Conservation (phyloP, 768 basidiomycete genomes). For the Naganishia vaughanmartiniae region DNA sequence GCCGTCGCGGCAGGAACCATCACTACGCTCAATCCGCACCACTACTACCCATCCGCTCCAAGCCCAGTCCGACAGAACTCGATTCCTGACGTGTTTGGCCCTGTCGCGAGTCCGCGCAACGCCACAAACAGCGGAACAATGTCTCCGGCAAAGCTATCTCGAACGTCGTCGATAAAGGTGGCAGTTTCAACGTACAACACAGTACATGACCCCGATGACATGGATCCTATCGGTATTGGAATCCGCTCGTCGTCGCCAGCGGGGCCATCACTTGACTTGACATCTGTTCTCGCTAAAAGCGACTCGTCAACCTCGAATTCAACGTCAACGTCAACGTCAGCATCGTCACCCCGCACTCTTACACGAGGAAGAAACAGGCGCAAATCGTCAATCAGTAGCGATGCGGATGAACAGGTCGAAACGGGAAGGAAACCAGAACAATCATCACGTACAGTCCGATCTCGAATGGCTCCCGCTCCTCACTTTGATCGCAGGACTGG, state of each 20-base stretch:
- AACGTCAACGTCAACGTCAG: background rate
- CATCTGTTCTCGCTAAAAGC: conserved; percentile 11
- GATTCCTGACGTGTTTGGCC: conserved; percentile 11
- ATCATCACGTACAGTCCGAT: background rate
- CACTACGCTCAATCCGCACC: background rate
- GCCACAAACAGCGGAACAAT: background rate
- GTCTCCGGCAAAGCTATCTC: background rate
- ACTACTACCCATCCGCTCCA: conserved; percentile 2
- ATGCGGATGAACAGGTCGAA: background rate
- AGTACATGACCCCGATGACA: background rate
- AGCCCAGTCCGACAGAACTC: conserved; percentile 20
- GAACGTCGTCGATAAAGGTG: background rate
- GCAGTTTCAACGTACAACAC: background rate
- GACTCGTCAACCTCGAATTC: background rate
- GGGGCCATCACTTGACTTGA: conserved; percentile 7
- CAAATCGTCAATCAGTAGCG: background rate
- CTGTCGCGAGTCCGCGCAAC: background rate
- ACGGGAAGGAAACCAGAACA: conserved; percentile 4
- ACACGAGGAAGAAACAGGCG: conserved; percentile 15
- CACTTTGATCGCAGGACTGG: background rate
- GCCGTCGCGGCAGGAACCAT: conserved; percentile 1
- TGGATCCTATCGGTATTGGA: conserved; percentile 18
- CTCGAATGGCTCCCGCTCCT: conserved; percentile 16
- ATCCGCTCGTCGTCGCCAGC: conserved; percentile 13
- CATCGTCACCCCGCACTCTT: background rate